Evolutionary conservation across 1,284 basidiomycete genomes (phyloP), one percentile per base, ranked within the genome.

Genomic region (Cystobasidium pallidum): DNA sequence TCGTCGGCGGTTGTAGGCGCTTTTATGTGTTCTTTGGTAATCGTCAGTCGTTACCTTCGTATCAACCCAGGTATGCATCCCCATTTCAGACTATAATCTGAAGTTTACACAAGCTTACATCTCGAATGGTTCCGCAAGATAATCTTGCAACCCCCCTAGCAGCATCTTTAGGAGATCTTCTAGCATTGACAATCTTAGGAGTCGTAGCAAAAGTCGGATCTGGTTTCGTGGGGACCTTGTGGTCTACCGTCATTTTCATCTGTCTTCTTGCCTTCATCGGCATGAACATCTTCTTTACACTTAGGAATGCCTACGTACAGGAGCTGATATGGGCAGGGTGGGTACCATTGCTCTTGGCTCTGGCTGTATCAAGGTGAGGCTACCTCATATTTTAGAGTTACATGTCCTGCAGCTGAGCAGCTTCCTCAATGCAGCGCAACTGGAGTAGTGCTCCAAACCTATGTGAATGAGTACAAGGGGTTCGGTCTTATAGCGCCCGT

Each of bases 71-170:
- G 92, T 89, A 78, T 73, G 84, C 24, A n/a, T 4, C 36, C 10
- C 54, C 2, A 51, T 47, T 19, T 19, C 45, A 47, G 26, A 8
- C 24, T 15, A 7, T 39, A 6, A 6, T 13, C 13, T 13, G 36
- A 39, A 13, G 36, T 13, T 39, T 7, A 13, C 13, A 13, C 13
- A 13, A 7, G 36, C 7, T 6, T 13, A 7, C 7, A 39, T 39
- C 43, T 45, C n/a, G 7, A 24, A 51, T 36, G 30, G 1, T 13
- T 17, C 21, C 41, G 2, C 76, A n/a, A 92, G 92, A 97, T 80
- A 98, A 98, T 80, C 95, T 98, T 75, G 91, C 94, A 2, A 92
- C 94, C 0, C 93, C 95, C 0, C 84, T 98, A 4, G 95, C 95
- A 0, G 88, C 92, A 2, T 94, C 92, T 75, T 85, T 98, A 0